These are phyloP conservation scores for Wickerhamiella bombiphila DNA, from an alignment of 805 yeast species.

Conservation along the genomic window DNA sequence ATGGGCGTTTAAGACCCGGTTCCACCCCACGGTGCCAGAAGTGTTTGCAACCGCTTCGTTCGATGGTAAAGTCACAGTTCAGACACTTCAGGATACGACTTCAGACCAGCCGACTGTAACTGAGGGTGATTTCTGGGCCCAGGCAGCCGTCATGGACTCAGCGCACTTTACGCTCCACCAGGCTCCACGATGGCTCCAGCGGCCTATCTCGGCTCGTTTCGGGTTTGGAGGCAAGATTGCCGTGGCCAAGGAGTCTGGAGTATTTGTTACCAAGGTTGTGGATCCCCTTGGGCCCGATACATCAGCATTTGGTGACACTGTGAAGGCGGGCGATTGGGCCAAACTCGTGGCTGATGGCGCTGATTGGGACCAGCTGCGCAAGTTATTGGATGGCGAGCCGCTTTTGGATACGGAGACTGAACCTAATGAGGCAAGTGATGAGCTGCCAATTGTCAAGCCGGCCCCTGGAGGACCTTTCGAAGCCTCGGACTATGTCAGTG, in stretches of 20 bases:
- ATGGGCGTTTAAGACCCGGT: conserved; percentile 83
- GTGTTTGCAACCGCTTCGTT: conserved; percentile 51
- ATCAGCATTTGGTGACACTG: conserved; percentile 37
- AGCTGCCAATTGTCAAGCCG: conserved; percentile 9
- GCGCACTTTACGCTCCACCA: conserved; percentile 46
- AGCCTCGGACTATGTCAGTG: conserved; percentile 34
- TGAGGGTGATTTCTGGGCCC: conserved; percentile 68
- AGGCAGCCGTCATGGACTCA: conserved; percentile 25
- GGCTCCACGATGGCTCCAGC: conserved; percentile 80
- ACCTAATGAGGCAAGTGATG: neutral
- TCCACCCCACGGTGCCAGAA: conserved; percentile 82
- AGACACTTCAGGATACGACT: conserved; percentile 71
- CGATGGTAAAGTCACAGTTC: conserved; percentile 69
- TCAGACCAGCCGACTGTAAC: conserved; percentile 25
- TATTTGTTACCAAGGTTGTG: conserved; percentile 29
- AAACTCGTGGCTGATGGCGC: conserved; percentile 20
- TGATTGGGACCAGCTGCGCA: conserved; percentile 26
- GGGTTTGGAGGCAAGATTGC: conserved; percentile 91
- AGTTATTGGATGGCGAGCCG: conserved; percentile 15
- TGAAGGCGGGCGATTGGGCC: conserved; percentile 25
- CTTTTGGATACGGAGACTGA: conserved; percentile 6
- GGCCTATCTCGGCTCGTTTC: conserved; percentile 62
- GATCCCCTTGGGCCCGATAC: conserved; percentile 14
- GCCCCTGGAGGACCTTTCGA: conserved; percentile 12
- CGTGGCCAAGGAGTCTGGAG: conserved; percentile 26